A percentile compares a stretch with the other conserved stretches of the same genome.
phyloP scores from a whole-genome alignment of 345 rosid species.

The Aquilaria sinensis region DNA sequence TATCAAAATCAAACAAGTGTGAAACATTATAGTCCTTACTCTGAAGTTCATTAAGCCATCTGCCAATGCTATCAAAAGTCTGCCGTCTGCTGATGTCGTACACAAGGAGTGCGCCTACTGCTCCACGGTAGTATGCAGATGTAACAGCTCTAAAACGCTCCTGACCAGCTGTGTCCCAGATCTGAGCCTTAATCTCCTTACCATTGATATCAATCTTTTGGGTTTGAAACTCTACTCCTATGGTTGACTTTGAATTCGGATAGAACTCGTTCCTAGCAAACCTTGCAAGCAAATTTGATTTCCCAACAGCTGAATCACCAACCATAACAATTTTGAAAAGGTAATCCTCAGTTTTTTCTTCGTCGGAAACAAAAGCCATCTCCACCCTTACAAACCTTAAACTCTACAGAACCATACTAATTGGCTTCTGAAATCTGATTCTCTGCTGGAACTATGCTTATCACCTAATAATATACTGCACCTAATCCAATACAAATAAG shows the following conservation, averaged over 20 bases:
- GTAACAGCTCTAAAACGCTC: constrained; percentile 98
- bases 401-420: constrained; percentile 42
- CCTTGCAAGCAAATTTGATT: constrained; percentile 95
- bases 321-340: constrained; percentile 88
- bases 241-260: constrained; percentile 92
- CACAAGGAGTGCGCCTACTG: constrained; percentile 95
- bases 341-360: constrained; percentile 83
- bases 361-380: constrained; percentile 76
- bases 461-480: constrained; percentile 18
- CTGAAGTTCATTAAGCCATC: constrained; percentile 98
- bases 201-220: constrained; percentile 87
- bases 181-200: constrained; percentile 92
- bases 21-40: constrained; percentile 42
- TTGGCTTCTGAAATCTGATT: constrained; percentile 9
- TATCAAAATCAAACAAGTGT: not conserved
- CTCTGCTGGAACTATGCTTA: constrained; percentile 12
- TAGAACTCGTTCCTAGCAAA: constrained; percentile 94
- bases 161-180: constrained; percentile 99
- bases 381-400: constrained; percentile 22
- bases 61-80: constrained; percentile 82
- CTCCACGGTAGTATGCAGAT: constrained; percentile 95
- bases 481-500: constrained; percentile 12
- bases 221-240: constrained; percentile 98
- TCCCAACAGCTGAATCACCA: constrained; percentile 98
- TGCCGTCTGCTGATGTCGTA: constrained; percentile 91